phyloP scores from a whole-genome alignment of 73 alveolate genomes.

The Effrenium voratum region DNA sequence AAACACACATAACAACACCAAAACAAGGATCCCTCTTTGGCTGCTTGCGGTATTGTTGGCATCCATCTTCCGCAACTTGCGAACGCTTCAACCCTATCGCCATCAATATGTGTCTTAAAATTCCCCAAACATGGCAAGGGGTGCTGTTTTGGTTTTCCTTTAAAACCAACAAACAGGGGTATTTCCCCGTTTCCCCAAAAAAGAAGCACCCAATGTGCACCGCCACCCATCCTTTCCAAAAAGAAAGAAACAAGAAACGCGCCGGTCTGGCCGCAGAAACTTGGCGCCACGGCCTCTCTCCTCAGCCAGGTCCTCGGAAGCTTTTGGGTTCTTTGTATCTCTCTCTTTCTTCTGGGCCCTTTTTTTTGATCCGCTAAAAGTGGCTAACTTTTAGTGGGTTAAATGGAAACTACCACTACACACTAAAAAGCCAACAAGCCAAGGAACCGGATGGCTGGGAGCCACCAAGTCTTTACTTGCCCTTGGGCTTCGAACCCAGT shows the following conservation, averaged over 20 bases:
- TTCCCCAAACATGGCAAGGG: background rate
- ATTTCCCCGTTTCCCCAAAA: background rate
- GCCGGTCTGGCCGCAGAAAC: conserved; percentile 51
- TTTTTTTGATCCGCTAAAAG: too few relatives aligned
- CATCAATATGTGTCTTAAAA: background rate
- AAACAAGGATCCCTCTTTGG: too few relatives aligned
- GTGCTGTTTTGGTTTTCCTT: background rate
- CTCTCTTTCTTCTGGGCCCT: background rate
- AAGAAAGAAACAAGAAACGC: background rate
- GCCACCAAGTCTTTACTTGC: too few relatives aligned
- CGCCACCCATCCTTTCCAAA: background rate
- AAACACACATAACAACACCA: background rate
- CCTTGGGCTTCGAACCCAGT: too few relatives aligned
- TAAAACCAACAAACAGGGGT: background rate
- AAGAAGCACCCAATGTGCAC: too few relatives aligned
- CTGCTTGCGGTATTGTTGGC: background rate
- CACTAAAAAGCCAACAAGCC: too few relatives aligned
- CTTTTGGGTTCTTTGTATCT: background rate
- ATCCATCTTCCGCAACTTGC: background rate
- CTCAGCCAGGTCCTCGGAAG: background rate
- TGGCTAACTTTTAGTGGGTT: too few relatives aligned
- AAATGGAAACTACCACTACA: too few relatives aligned
- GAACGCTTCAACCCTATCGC: background rate
- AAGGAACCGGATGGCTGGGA: too few relatives aligned
- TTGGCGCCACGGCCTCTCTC: conserved; percentile 85